phyloP scores from a whole-genome alignment of 179 eudicot genomes.

The Kewa caespitosa region DNA sequence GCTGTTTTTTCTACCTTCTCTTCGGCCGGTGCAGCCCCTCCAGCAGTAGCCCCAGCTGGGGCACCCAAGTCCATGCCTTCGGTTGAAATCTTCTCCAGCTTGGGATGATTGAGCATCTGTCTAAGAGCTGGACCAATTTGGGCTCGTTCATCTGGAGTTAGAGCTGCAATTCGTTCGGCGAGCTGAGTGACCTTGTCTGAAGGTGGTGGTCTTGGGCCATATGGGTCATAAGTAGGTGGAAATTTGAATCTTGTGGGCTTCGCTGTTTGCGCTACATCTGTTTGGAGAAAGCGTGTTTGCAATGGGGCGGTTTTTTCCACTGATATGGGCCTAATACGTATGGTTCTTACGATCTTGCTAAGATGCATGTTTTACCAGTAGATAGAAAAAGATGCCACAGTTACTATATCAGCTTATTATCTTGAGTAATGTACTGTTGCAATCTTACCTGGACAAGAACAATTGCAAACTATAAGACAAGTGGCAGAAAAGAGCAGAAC shows the following conservation, averaged over 20 bases:
- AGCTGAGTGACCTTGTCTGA: constrained; percentile 77
- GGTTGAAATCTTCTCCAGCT: constrained; percentile 58
- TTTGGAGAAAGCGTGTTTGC: constrained; percentile 62
- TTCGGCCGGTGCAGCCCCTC: constrained; percentile 54
- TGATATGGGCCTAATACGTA: constrained; percentile 27
- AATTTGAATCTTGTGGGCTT: constrained; percentile 68
- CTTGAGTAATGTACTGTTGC: no score
- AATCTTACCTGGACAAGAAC: no score
- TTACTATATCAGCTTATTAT: no score
- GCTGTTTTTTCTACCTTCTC: constrained; percentile 83
- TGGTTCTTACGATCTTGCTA: constrained; percentile 35
- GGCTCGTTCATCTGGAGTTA: constrained; percentile 72
- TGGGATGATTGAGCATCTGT: constrained; percentile 62
- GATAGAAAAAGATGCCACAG: no score
- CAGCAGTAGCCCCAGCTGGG: constrained; percentile 37
- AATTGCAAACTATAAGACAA: no score
- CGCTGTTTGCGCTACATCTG: constrained; percentile 53
- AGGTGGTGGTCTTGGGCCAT: constrained; percentile 87
- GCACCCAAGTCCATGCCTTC: constrained; percentile 71
- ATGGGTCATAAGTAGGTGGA: constrained; percentile 72
- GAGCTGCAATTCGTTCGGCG: constrained; percentile 65
- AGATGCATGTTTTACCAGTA: constrained; percentile 47
- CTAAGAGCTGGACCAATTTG: constrained; percentile 72
- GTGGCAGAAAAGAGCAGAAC: no score
- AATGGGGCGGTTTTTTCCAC: constrained; percentile 30